Evolutionary conservation across 805 yeast species (phyloP).

Genomic region (Yamadazyma akitaensis): DNA sequence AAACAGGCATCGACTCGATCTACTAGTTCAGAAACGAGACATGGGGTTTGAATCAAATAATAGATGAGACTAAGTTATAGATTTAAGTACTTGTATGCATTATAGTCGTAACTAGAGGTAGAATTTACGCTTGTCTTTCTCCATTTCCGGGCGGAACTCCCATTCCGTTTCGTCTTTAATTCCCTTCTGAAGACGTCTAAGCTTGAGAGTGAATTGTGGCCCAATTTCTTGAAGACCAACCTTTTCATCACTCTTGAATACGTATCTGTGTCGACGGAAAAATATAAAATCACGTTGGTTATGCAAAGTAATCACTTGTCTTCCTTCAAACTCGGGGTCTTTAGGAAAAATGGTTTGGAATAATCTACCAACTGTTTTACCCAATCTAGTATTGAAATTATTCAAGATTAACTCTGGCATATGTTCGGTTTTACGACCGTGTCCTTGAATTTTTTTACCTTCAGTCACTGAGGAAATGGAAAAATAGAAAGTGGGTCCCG

Average conservation of each 20-base stretch:
- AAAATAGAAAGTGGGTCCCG: slow-evolving; percentile 93
- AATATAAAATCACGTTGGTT: slow-evolving; percentile 95
- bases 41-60: too few relatives aligned
- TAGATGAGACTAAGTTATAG: too few relatives aligned
- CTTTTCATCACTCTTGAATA: slow-evolving; percentile 83
- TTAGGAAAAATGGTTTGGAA: slow-evolving; percentile 93
- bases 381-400: slow-evolving; percentile 88
- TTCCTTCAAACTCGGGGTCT: slow-evolving; percentile 88
- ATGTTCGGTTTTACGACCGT: slow-evolving; percentile 87
- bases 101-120: slow-evolving; percentile 47
- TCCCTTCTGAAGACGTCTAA: slow-evolving; percentile 89
- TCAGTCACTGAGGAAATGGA: slow-evolving; percentile 74
- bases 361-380: slow-evolving; percentile 87
- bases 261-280: slow-evolving; percentile 91
- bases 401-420: slow-evolving; percentile 89
- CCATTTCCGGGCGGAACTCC: slow-evolving; percentile 97
- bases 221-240: slow-evolving; percentile 96
- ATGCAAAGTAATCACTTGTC: slow-evolving; percentile 93
- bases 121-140: slow-evolving; percentile 90
- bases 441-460: slow-evolving; percentile 75
- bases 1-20: neutral
- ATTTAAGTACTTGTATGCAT: neutral
- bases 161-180: slow-evolving; percentile 89
- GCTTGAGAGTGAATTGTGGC: slow-evolving; percentile 88
- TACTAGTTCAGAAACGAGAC: too few relatives aligned